These are phyloP conservation scores for Dryadomyces sulphureus DNA, from an alignment of 2,329 filamentous ascomycete genomes.

Conservation along the genomic window DNA sequence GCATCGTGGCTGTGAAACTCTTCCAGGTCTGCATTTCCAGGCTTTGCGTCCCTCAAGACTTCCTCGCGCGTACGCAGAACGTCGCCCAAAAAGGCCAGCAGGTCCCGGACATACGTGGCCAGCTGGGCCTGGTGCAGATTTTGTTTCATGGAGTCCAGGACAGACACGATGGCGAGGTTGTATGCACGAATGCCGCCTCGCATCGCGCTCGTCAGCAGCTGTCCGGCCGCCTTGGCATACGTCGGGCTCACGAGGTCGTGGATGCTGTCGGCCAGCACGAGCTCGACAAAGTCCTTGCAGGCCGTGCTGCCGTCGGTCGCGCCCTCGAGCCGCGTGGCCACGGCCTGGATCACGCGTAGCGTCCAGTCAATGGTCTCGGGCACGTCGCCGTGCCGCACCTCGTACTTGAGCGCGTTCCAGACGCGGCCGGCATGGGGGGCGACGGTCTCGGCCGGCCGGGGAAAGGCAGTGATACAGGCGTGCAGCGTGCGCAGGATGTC, in stretches of 20 bases:
- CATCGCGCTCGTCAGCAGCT: constrained; percentile 34
- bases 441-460: constrained; percentile 29
- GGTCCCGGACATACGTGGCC: constrained; percentile 32
- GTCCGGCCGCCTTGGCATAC: constrained; percentile 36
- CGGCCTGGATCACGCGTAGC: constrained; percentile 35
- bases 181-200: constrained; percentile 34
- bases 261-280: constrained; percentile 36
- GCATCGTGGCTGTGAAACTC: constrained; percentile 23
- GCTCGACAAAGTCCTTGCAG: constrained; percentile 7
- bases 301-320: constrained; percentile 15
- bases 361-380: constrained; percentile 42
- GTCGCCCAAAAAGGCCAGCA: constrained; percentile 35
- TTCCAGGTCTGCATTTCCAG: constrained; percentile 13
- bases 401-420: constrained; percentile 47
- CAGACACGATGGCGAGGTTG: constrained; percentile 27
- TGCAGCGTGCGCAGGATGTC: constrained; percentile 42
- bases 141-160: constrained; percentile 32
- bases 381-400: constrained; percentile 45
- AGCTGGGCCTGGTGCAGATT: constrained; percentile 36
- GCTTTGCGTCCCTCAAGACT: background rate
- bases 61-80: constrained; percentile 29
- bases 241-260: constrained; percentile 37
- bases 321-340: constrained; percentile 25
- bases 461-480: constrained; percentile 35
- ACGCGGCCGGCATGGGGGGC: constrained; percentile 34